phyloP scores from a whole-genome alignment of 495 filamentous ascomycete genomes.

The Pseudomonodictys pantanalensis region DNA sequence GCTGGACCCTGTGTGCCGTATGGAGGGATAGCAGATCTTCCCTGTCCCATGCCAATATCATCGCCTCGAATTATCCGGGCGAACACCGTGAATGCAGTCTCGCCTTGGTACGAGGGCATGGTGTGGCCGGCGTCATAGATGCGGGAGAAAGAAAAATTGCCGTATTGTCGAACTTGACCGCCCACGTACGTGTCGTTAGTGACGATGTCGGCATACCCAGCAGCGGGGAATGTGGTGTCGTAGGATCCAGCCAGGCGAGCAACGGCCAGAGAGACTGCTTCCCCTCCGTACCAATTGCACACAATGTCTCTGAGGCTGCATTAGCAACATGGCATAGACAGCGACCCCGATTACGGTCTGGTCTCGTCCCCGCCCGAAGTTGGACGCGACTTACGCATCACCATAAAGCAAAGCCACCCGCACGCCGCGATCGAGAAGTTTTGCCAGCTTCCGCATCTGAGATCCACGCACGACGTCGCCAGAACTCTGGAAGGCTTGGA shows the following conservation, averaged over 20 bases:
- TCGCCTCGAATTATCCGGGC: slow-evolving; percentile 39
- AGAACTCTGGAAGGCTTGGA: slow-evolving; percentile 24
- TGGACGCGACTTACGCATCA: slow-evolving; percentile 30
- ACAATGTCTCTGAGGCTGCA: slow-evolving; percentile 33
- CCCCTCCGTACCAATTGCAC: slow-evolving; percentile 44
- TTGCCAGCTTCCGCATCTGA: slow-evolving; percentile 34
- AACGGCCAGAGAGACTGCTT: slow-evolving; percentile 39
- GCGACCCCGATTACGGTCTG: too few species aligned
- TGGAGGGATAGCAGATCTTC: slow-evolving; percentile 47
- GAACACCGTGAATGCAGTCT: slow-evolving; percentile 44
- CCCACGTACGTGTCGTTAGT: slow-evolving; percentile 44
- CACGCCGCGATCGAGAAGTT: slow-evolving; percentile 35
- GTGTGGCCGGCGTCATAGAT: slow-evolving; percentile 44
- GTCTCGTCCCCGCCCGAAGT: too few species aligned
- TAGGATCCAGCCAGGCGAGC: slow-evolving; percentile 42
- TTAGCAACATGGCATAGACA: too few species aligned
- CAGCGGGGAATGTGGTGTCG: slow-evolving; percentile 50
- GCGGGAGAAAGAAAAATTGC: slow-evolving; percentile 44
- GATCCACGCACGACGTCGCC: slow-evolving; percentile 39
- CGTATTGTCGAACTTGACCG: slow-evolving; percentile 43
- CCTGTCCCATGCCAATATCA: slow-evolving; percentile 47
- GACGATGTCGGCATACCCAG: slow-evolving; percentile 53
- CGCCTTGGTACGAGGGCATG: slow-evolving; percentile 44
- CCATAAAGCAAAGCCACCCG: slow-evolving; percentile 41
- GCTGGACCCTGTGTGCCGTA: slow-evolving; percentile 55